Conservation (phyloP, 2,329 filamentous ascomycete genomes). For the Beauveria brongniartii region DNA sequence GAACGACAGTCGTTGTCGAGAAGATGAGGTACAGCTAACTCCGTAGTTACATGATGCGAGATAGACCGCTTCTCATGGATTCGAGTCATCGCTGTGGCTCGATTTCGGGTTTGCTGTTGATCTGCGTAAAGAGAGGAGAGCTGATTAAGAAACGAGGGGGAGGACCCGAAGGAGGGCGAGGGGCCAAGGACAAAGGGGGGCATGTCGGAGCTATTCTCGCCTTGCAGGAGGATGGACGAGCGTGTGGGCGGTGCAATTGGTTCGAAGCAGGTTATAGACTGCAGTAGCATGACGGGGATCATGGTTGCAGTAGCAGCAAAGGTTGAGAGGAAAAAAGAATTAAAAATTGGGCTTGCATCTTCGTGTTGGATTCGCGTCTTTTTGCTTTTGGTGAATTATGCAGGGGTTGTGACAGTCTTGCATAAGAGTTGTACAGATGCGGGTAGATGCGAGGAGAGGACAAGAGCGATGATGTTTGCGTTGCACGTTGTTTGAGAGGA, state of each 20-base stretch:
- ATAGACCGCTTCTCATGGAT: neutral
- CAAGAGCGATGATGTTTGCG: neutral
- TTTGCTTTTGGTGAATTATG: neutral
- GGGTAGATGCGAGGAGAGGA: neutral
- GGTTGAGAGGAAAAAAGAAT: neutral
- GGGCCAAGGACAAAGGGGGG: neutral
- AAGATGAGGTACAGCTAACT: neutral
- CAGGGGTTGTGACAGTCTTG: neutral
- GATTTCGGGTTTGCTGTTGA: neutral
- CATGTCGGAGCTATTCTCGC: neutral
- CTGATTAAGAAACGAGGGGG: neutral
- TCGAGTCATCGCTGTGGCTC: neutral
- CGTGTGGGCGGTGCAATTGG: neutral
- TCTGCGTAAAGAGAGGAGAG: neutral
- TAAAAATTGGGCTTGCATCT: neutral
- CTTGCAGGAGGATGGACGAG: neutral
- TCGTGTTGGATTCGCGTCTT: conserved; percentile 9
- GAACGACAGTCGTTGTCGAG: neutral
- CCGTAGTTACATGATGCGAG: neutral
- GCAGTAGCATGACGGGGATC: neutral
- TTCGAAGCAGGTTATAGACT: neutral
- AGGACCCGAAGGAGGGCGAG: too few relatives aligned
- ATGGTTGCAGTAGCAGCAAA: neutral
- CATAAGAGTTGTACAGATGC: neutral
- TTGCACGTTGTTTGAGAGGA: too few relatives aligned